Base-by-base conservation (phyloP, 1,139 yeast genomes). In the Protomyces gravidus region DNA sequence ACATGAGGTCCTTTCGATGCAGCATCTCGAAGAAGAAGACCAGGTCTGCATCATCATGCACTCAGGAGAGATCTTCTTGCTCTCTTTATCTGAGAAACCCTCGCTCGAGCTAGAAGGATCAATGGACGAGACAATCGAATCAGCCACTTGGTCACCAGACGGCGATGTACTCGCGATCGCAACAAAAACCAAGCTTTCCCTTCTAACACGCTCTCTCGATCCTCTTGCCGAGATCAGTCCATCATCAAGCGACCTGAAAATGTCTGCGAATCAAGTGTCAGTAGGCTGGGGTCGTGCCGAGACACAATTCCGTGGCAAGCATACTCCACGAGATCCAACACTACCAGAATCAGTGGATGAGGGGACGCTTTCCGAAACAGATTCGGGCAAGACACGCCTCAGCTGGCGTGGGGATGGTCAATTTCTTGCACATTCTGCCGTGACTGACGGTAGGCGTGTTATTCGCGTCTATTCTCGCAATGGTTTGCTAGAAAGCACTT, bases 211-310 rank as follows among this genome's bases (percentile, higher is more conserved):
- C 65, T 75, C 80, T 45, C 86, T 90, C 65, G 97, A 92, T 66
- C 89, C 94, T 4, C 78, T 92, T 27, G 75, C 82, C 11, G 97
- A 92, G 68, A 76, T 78, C 57, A 68, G 70, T 23, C 73, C 90
- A 63, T 75, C 80, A 55, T 76, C 80, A 1, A 79, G 79, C 15
- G 97, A 92, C 70, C 76, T 89, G 55, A 74, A 81, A 45, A 21
- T 32, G n/a, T 79, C 82, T 59, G 83, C 90, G 2, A 85, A 85
- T 67, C 96, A 92, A 68, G 97, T 94, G 33, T 85, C 95, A 21
- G 97, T 92, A 40, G 99, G 99, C 19, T 94, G 99, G 99, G 99
- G 99, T 68, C 87, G 86, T 66, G 84, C 86, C 65, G 98, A 92
- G 71, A 94, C 99, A 0, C 99, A 94, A 72, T 94, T 94, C 71